Base-by-base conservation (phyloP, 148 eudicot genomes). In the Cornus controversa region DNA sequence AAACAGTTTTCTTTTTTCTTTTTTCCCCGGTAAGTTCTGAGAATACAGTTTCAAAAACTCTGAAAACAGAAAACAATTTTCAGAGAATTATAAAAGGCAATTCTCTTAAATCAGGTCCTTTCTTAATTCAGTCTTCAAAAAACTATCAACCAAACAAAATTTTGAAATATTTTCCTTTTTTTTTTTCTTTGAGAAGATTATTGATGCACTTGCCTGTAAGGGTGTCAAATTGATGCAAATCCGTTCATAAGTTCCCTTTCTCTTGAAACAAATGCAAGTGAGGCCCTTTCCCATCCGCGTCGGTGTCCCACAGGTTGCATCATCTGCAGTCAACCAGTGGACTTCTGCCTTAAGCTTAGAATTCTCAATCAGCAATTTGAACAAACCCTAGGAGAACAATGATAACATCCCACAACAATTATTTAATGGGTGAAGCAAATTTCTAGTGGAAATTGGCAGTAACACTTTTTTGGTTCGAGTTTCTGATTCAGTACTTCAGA, bases 261-360 rank as follows among this genome's bases (percentile, higher is more conserved):
- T 76, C 80, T 90, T 93, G 82, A 91, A 93, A 84, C 95, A 93
- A 78, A 88, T 88, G 75, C 95, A 91, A 80, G 93, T 82, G 77
- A 93, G 84, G 76, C 92, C 86, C 83, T 83, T 93, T 37, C 90
- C 92, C 75, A 83, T 90, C 92, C 93, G 84, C 70, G 78, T 76
- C 15, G 90, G 86, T 24, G 88, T 67, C 31, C 88, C 88, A 77
- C 89, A 86, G 78, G 90, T 80, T 76, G 85, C 89, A 83, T 88
- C 86, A 82, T 93, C 97, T 92, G 89, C 90, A 80, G 23, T 71
- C 31, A 72, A 77, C 65, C 40, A 76, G 70, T 24, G 27, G 53
- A 65, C 8, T 75, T 24, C 20, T 64, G 15, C 66, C 37, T 54
- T 66, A 20, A 74, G 66, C 16, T 66, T 70, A 77, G 69, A 67